Evolutionary conservation across 768 basidiomycete genomes (phyloP).

Genomic region (Leccinum aurantiacum): DNA sequence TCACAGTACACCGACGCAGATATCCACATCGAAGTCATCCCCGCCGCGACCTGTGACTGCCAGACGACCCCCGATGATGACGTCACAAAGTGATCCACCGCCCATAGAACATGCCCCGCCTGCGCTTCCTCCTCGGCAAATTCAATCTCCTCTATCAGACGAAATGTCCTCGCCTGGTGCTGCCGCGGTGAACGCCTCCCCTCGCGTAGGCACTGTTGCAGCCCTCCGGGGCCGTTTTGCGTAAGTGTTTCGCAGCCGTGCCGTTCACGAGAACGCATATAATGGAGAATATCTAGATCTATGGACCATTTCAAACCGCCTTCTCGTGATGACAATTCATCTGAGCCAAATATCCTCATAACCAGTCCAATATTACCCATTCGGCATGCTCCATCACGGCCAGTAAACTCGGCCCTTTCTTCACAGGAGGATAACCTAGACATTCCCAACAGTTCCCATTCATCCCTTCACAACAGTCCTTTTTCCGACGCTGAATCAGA

Average conservation of each 20-base stretch:
- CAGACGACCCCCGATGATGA: slow-evolving; percentile 17
- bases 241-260: slow-evolving; percentile 11
- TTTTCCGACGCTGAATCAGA: slow-evolving; percentile 34
- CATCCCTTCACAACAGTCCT: slow-evolving; percentile 25
- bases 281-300: slow-evolving; percentile 4
- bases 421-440: slow-evolving; percentile 24
- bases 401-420: slow-evolving; percentile 19
- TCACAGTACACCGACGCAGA: slow-evolving; percentile 12
- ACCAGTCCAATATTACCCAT: slow-evolving; percentile 19
- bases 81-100: slow-evolving; percentile 22
- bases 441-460: slow-evolving; percentile 17
- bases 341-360: slow-evolving; percentile 27
- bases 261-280: background rate
- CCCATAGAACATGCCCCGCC: slow-evolving; percentile 13
- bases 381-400: slow-evolving; percentile 23
- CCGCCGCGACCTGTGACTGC: slow-evolving; percentile 22
- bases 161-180: background rate
- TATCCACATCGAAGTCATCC: slow-evolving; percentile 8
- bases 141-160: slow-evolving; percentile 5
- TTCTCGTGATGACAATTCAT: slow-evolving; percentile 15
- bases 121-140: slow-evolving; percentile 20
- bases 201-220: slow-evolving; percentile 33
- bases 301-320: slow-evolving; percentile 24
- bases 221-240: slow-evolving; percentile 38
- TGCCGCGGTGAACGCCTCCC: slow-evolving; percentile 2